phyloP scores from a whole-genome alignment of 306 rosid species.

The Lupinus albus region DNA sequence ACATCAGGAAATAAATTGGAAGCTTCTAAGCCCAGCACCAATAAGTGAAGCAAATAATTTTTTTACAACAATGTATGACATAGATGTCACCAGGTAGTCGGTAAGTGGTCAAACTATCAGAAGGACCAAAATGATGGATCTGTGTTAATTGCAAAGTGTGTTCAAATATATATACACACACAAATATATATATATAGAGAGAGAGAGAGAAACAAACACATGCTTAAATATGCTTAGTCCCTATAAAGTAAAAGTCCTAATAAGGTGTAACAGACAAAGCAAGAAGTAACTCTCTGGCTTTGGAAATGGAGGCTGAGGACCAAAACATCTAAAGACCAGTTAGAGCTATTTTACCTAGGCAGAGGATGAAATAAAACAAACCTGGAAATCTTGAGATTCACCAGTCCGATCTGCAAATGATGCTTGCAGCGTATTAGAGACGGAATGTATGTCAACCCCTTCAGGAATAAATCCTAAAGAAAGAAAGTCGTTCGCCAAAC shows the following conservation, averaged over 20 bases:
- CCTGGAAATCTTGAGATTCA: slow-evolving; percentile 94
- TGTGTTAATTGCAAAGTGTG: slow-evolving; percentile 4
- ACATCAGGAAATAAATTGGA: slow-evolving; percentile 18
- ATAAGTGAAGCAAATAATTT: slow-evolving; percentile 14
- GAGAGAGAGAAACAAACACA: neutral
- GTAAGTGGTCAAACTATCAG: neutral
- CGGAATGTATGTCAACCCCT: slow-evolving; percentile 65
- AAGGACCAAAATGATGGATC: slow-evolving; percentile 2
- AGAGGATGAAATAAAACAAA: slow-evolving; percentile 40
- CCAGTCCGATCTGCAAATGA: slow-evolving; percentile 59
- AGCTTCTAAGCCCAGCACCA: slow-evolving; percentile 32
- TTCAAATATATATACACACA: neutral
- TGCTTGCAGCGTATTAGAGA: slow-evolving; percentile 72
- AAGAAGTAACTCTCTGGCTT: slow-evolving; percentile 10
- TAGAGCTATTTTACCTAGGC: neutral
- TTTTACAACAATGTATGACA: neutral
- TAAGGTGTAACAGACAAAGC: neutral
- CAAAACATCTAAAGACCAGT: slow-evolving; percentile 35
- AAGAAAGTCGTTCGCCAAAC: slow-evolving; percentile 96
- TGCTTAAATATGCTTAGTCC: no score
- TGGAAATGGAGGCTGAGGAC: slow-evolving; percentile 18
- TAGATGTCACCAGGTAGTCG: slow-evolving; percentile 16
- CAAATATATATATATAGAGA: neutral
- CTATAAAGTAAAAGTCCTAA: neutral
- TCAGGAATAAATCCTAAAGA: slow-evolving; percentile 97